Base-by-base conservation (phyloP, 1,139 yeast species). In the Geotrichum phurueaensis region DNA sequence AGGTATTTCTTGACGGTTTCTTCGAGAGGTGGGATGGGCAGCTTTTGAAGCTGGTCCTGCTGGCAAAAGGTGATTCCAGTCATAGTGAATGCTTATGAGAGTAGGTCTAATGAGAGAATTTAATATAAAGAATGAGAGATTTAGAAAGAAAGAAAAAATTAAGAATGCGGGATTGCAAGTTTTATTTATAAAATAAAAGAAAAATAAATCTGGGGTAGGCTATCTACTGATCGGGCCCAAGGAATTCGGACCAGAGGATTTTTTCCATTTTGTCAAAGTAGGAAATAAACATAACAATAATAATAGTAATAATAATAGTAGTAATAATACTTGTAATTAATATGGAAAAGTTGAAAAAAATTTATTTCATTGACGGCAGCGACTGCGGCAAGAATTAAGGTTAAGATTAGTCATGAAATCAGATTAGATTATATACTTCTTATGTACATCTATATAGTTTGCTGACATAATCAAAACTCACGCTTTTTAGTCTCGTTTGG, bases 11-110 rank as follows among this genome's bases (percentile, higher is more conserved):
- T 69, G 68, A 94, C 82, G 0, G 96, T 86, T 60, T 83, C 83
- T 51, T 78, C 76, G 62, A 90, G 77, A 50, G 84, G 82, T 0
- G 97, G 97, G 55, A 90, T 88, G 18, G 97, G 97, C 45, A 90
- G 78, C 70, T 84, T 85, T 61, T 79, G 74, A 62, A 87, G 77
- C 60, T 78, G 73, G 61, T 78, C 81, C 71, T 87, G 94, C 69
- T 77, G 76, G 57, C 81, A 80, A 68, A 77, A 86, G 3, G 91
- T 85, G 53, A 66, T 58, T 25, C 63, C 63, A 27, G 53, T 48
- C 60, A 57, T 60, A 29, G 27, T 33, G 13, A 22, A 23, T 13
- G 51, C n/a, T 5, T n/a, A 22, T 23, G 51, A 48, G 23, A 18
- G 31, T 15, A 27, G 39, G 6, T 27, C 18, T 25, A 27, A 18